Percentiles rank a stretch among this genome's conserved stretches.
phyloP scores from a whole-genome alignment of 2,329 filamentous ascomycete species.

The Arthroderma uncinatum region DNA sequence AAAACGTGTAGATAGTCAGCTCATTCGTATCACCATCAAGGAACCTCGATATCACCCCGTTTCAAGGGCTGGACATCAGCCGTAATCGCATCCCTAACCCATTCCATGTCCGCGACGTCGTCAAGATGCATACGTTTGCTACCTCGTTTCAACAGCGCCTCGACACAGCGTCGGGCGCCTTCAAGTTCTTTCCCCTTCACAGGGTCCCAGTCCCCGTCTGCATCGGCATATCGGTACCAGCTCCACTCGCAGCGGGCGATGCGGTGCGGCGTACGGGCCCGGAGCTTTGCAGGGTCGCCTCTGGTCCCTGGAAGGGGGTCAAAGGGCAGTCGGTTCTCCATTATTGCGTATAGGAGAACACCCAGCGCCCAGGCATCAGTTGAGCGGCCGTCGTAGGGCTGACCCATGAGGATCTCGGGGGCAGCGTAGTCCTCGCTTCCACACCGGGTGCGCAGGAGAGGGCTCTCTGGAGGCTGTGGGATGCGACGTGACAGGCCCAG shows the following conservation, averaged over 20 bases:
- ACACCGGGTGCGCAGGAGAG: conserved; percentile 84
- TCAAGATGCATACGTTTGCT: conserved; percentile 65
- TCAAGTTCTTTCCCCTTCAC: conserved; percentile 54
- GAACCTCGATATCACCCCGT: conserved; percentile 43
- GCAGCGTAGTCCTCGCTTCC: conserved; percentile 96
- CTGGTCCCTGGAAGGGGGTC: conserved; percentile 70
- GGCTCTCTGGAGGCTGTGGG: conserved; percentile 58
- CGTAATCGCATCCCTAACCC: conserved; percentile 64
- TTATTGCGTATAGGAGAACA: conserved; percentile 81
- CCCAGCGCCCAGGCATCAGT: conserved; percentile 94
- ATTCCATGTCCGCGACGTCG: conserved; percentile 59
- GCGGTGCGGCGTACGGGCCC: conserved; percentile 77
- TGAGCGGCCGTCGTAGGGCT: conserved; percentile 81
- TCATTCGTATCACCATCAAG: conserved; percentile 19
- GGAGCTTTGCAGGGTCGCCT: conserved; percentile 61
- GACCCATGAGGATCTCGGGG: conserved; percentile 89
- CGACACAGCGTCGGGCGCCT: conserved; percentile 70
- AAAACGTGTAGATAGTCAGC: not conserved
- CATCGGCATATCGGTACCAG: conserved; percentile 76
- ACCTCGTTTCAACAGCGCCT: conserved; percentile 72
- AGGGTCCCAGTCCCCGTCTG: conserved; percentile 75
- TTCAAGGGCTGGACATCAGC: conserved; percentile 48
- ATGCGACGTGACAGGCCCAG: conserved; percentile 81
- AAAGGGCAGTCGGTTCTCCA: conserved; percentile 88
- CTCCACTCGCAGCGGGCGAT: conserved; percentile 93